Conservation (phyloP, 2,329 filamentous ascomycete species). For the Trichoderma sp. region DNA sequence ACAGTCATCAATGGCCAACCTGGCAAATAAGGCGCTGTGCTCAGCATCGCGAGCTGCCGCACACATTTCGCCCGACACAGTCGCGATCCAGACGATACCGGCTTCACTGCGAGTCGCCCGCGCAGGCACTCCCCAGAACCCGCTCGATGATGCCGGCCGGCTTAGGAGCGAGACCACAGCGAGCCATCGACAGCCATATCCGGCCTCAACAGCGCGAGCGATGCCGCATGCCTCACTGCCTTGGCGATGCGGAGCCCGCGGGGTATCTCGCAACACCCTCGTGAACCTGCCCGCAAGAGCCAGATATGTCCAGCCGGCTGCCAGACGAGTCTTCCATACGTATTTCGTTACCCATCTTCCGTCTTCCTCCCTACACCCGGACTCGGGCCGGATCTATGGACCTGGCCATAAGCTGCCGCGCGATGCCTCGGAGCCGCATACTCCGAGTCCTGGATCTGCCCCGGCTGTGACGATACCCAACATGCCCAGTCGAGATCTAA, state of each 20-base stretch:
- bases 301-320: slow-evolving; percentile 8
- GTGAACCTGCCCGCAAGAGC: background rate
- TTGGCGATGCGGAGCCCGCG: slow-evolving; percentile 17
- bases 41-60: slow-evolving; percentile 23
- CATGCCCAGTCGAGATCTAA: slow-evolving; percentile 69
- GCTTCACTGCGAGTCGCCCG: slow-evolving; percentile 5
- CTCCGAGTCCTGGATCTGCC: slow-evolving; percentile 49
- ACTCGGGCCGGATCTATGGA: slow-evolving; percentile 62
- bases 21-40: slow-evolving; percentile 24
- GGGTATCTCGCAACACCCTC: slow-evolving; percentile 3
- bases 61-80: slow-evolving; percentile 22
- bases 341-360: slow-evolving; percentile 97
- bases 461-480: slow-evolving; percentile 59
- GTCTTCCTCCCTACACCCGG: slow-evolving; percentile 87
- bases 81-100: slow-evolving; percentile 5
- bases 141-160: background rate
- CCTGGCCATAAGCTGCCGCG: slow-evolving; percentile 84
- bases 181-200: background rate
- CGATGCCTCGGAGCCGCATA: slow-evolving; percentile 77
- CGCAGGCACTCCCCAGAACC: background rate
- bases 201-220: background rate
- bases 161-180: background rate
- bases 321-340: slow-evolving; percentile 70
- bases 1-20: slow-evolving; percentile 24
- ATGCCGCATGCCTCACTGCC: background rate